Percentiles rank a stretch among this genome's conserved stretches.
phyloP scores from a whole-genome alignment of 75 land plant genomes.

The Selaginella moellendorffii region DNA sequence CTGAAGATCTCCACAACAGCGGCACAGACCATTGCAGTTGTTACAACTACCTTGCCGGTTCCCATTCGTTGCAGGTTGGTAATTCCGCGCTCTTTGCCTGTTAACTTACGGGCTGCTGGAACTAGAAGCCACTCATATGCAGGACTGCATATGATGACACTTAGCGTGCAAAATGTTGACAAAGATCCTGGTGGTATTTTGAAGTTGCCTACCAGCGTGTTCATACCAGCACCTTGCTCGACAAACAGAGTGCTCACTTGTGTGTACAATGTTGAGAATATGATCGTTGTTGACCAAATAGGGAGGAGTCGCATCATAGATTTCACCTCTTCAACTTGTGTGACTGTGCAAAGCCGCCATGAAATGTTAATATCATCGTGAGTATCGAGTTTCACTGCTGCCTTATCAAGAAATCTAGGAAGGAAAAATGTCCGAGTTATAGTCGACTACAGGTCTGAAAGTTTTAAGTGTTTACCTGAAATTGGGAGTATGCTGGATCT shows the following conservation, averaged over 20 bases:
- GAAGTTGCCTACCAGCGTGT: not conserved
- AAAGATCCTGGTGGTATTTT: not conserved
- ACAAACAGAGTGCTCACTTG: conserved; percentile 7
- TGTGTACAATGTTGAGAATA: not conserved
- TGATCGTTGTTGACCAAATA: conserved; percentile 1
- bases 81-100: not conserved
- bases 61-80: conserved; percentile 3
- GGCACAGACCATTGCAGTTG: not conserved
- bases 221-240: conserved; percentile 4
- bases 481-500: not conserved
- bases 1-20: conserved; percentile 3
- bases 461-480: too few relatives aligned
- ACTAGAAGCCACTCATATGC: not conserved
- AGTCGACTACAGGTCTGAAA: too few relatives aligned
- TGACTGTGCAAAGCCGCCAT: conserved; percentile 1
- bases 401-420: conserved; percentile 1
- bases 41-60: not conserved
- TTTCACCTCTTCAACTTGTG: conserved; percentile 8
- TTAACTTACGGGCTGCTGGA: not conserved
- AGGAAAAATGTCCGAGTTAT: too few relatives aligned
- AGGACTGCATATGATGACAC: not conserved
- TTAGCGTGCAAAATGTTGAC: not conserved
- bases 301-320: not conserved
- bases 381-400: not conserved
- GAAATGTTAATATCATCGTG: not conserved